These are phyloP conservation scores for Annulohypoxylon moriforme DNA, from an alignment of 495 filamentous ascomycete species.

Conservation along the genomic window DNA sequence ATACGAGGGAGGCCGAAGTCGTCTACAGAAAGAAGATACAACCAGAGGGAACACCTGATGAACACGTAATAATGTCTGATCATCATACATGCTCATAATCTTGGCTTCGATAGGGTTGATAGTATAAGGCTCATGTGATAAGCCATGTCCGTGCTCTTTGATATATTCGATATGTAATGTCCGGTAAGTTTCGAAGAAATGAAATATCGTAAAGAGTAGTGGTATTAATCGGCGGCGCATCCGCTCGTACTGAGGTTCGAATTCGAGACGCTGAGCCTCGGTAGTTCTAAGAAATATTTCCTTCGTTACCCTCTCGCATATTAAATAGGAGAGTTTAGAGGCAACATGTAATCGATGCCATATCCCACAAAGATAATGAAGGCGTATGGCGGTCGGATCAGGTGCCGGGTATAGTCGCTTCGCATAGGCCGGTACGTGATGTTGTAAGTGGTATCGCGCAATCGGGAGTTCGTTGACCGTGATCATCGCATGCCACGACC, in stretches of 20 bases:
- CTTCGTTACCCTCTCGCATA: slow-evolving; percentile 66
- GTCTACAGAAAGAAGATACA: slow-evolving; percentile 65
- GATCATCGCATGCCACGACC: slow-evolving; percentile 64
- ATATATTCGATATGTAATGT: slow-evolving; percentile 65
- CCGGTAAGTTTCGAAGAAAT: slow-evolving; percentile 70
- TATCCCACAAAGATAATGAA: slow-evolving; percentile 68
- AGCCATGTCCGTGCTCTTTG: slow-evolving; percentile 55
- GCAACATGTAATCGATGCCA: slow-evolving; percentile 69
- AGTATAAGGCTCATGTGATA: slow-evolving; percentile 55
- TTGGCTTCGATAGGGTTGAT: slow-evolving; percentile 64
- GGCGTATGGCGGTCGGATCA: slow-evolving; percentile 55
- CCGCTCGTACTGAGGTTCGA: slow-evolving; percentile 64
- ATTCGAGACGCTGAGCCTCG: slow-evolving; percentile 59
- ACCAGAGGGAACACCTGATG: slow-evolving; percentile 67
- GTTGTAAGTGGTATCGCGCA: slow-evolving; percentile 65
- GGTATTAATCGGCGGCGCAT: slow-evolving; percentile 68
- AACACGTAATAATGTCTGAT: slow-evolving; percentile 64
- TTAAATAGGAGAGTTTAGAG: slow-evolving; percentile 63
- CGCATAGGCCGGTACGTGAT: slow-evolving; percentile 64
- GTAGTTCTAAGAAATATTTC: slow-evolving; percentile 66
- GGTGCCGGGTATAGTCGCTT: slow-evolving; percentile 63
- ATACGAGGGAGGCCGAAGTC: slow-evolving; percentile 66
- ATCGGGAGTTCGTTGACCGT: slow-evolving; percentile 66
- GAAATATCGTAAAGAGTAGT: slow-evolving; percentile 66
- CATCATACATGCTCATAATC: slow-evolving; percentile 68